These are phyloP conservation scores for Spinacia oleracea DNA, from an alignment of 179 eudicot species.

Conservation along the genomic window DNA sequence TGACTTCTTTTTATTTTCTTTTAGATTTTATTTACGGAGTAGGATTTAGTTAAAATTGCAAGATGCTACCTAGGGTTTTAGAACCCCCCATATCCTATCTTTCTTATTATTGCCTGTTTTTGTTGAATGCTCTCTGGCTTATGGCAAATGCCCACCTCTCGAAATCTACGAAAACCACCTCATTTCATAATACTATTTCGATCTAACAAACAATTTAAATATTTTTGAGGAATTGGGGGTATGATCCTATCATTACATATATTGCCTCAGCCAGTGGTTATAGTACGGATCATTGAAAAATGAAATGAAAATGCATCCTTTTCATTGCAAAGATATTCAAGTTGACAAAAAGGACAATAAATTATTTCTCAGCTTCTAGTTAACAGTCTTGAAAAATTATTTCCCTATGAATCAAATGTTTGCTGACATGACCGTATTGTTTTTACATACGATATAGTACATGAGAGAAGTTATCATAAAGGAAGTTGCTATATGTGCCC, in stretches of 20 bases:
- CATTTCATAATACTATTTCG: neutral
- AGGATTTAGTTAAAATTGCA: neutral
- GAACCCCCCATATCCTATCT: neutral
- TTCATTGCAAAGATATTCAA: neutral
- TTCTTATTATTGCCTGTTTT: no score
- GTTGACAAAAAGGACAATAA: neutral
- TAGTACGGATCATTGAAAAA: neutral
- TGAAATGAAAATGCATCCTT: neutral
- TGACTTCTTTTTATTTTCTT: neutral
- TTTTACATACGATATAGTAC: neutral
- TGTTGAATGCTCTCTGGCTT: no score
- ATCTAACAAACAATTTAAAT: no score
- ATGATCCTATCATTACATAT: no score
- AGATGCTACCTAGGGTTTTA: constrained; percentile 28
- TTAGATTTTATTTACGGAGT: neutral
- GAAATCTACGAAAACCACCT: neutral
- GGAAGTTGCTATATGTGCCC: no score
- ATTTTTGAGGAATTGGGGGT: no score
- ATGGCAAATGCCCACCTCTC: no score
- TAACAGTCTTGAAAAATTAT: neutral
- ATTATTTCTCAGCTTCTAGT: neutral
- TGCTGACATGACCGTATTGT: neutral
- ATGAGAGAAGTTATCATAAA: no score
- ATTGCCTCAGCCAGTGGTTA: neutral
- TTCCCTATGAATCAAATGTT: neutral